Evolutionary conservation across 768 basidiomycete species (phyloP).

Genomic region (Dentipellis fragilis): DNA sequence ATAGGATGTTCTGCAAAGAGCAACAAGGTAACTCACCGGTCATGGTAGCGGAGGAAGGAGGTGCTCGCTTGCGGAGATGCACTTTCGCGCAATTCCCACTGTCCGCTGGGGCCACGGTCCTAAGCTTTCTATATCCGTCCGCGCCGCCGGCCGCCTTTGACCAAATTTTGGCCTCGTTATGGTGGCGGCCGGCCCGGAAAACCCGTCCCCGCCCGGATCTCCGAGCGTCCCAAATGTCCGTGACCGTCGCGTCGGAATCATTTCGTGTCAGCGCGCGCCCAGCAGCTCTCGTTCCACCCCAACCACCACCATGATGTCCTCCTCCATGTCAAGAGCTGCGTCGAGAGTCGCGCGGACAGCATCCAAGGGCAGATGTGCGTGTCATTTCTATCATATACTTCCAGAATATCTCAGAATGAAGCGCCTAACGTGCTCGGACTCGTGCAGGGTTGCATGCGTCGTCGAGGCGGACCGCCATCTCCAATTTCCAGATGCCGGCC

Average conservation of each 20-base stretch:
- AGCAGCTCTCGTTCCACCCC: not conserved
- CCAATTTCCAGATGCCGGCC: constrained; percentile 84
- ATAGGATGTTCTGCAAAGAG: not conserved
- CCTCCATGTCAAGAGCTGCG: constrained; percentile 2
- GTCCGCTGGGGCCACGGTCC: not conserved
- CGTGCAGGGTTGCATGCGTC: constrained; percentile 45
- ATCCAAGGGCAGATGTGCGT: constrained; percentile 14
- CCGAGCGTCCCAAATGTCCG: not conserved
- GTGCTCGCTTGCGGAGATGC: not conserved
- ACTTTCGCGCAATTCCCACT: not conserved
- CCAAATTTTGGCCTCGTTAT: too few species aligned
- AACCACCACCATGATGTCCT: not conserved
- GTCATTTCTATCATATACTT: not conserved
- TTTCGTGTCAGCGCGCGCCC: not conserved
- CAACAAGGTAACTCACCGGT: not conserved
- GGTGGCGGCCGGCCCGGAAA: too few species aligned
- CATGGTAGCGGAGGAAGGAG: not conserved
- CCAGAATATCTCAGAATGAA: not conserved
- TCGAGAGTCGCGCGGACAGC: constrained; percentile 8
- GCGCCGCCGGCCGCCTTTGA: too few species aligned
- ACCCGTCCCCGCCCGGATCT: not conserved
- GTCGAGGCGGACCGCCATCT: constrained; percentile 44
- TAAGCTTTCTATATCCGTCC: not conserved
- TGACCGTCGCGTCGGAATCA: not conserved
- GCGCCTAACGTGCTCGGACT: not conserved